Evolutionary conservation across 2,329 filamentous ascomycete species (phyloP), one percentile per base, ranked within the genome.

Genomic region (Trichoderma gracile): DNA sequence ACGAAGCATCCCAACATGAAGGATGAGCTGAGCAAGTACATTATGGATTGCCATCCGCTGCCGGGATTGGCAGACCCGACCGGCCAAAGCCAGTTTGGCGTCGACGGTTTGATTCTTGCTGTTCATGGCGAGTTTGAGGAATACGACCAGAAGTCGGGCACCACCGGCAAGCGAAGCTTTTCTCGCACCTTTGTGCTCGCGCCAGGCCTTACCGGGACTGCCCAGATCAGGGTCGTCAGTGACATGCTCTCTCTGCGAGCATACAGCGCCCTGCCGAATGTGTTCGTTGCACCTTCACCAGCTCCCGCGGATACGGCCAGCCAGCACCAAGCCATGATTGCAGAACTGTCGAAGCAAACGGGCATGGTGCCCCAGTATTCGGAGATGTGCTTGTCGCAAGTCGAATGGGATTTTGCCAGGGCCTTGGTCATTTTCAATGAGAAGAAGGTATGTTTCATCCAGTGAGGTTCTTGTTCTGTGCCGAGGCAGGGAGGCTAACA

Each of bases 91-190:
- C 74, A 78, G 1, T 78, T 80, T 21, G 91, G 91, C 5, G 91
- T 94, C 21, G 90, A 91, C 68, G 92, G 92, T 8, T 84, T 96
- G 68, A 83, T 91, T 56, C 85, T 96, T 69, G 89, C 85, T 8
- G 83, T 94, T n/a, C 90, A 95, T 70, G 91, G 92, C 67, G 90
- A 94, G 71, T 96, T 92, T 66, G 88, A 94, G 55, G 93, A 97
- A 73, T 79, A 88, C 19, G 85, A 90, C 69, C 75, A 78, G 3
- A 76, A 77, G 17, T 83, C 82, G 23, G 80, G 82, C 54, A 82
- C 84, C 50, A 84, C 83, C 49, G 82, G 86, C 43, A 86, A 88
- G 69, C 88, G 92, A 66, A 92, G 89, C 74, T 96, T 96, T 76
- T 92, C 93, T 61, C 87, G 93, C 57, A 90, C 86, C 0, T 92